Percentiles rank a stretch among this genome's conserved stretches.
phyloP scores from a whole-genome alignment of 169 alveolate species.

The Condylostoma magnum region DNA sequence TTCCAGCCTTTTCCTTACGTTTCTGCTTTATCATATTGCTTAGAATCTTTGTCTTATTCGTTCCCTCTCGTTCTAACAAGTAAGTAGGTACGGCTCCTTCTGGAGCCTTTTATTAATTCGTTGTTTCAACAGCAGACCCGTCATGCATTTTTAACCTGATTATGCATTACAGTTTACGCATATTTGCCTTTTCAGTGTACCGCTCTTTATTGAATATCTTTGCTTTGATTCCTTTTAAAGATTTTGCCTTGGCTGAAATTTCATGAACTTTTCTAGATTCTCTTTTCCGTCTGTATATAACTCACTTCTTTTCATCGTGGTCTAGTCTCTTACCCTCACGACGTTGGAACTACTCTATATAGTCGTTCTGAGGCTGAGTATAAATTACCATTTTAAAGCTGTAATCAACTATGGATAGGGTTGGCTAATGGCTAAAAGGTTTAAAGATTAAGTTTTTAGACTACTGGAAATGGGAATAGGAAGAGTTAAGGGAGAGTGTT shows the following conservation, averaged over 20 bases:
- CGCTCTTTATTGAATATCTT: constrained; percentile 95
- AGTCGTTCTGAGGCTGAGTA: constrained; percentile 96
- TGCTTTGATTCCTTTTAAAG: constrained; percentile 95
- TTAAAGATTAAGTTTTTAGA: too few species aligned
- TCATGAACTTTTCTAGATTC: constrained; percentile 94
- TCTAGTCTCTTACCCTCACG: constrained; percentile 96
- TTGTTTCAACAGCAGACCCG: constrained; percentile 89
- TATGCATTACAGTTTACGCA: constrained; percentile 94
- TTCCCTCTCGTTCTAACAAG: constrained; percentile 97
- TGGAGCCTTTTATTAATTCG: constrained; percentile 52
- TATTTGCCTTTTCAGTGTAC: constrained; percentile 97
- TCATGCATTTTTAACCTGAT: constrained; percentile 91
- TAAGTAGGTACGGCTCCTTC: constrained; percentile 99
- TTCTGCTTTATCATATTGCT: constrained; percentile 98
- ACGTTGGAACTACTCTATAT: constrained; percentile 94
- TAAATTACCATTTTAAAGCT: background rate
- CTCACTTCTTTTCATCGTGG: constrained; percentile 84
- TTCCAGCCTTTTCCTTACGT: constrained; percentile 98
- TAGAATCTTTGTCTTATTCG: constrained; percentile 89
- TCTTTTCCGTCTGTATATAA: constrained; percentile 83
- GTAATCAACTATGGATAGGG: background rate
- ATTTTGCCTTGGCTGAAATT: constrained; percentile 91
- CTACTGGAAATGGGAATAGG: too few species aligned
- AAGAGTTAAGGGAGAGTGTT: too few species aligned
- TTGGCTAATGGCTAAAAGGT: too few species aligned